Conservation (phyloP, 2,329 filamentous ascomycete species). For the Aspergillus sergii region DNA sequence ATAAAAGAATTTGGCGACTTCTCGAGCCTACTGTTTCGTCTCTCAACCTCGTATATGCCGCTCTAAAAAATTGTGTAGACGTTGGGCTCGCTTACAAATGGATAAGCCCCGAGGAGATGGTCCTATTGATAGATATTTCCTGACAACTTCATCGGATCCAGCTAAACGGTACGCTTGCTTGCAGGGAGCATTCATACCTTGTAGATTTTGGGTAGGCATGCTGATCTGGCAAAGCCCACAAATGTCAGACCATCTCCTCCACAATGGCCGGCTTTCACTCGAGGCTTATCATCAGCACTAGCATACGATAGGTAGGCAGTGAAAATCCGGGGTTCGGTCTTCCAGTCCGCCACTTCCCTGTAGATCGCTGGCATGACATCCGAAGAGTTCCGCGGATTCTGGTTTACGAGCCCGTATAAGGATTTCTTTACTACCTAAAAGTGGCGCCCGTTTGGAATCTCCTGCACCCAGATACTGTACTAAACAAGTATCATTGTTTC, state of each 20-base stretch:
- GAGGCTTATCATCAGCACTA: background rate
- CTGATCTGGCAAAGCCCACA: background rate
- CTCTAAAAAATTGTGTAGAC: background rate
- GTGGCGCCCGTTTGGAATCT: background rate
- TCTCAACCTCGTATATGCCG: background rate
- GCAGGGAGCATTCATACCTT: background rate
- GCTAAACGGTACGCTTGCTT: background rate
- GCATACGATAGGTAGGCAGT: background rate
- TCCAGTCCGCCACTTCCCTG: background rate
- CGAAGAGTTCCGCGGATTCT: background rate
- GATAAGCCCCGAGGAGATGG: background rate
- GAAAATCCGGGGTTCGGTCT: background rate
- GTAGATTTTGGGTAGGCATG: too few species aligned
- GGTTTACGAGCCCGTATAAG: background rate
- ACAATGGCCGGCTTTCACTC: background rate
- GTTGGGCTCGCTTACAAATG: background rate
- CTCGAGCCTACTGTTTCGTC: too few species aligned
- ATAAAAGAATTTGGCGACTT: background rate
- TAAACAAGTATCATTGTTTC: background rate
- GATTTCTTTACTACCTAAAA: background rate
- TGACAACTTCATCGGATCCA: background rate
- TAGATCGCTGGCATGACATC: background rate
- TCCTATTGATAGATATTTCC: background rate
- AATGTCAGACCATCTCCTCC: background rate
- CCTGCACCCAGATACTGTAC: background rate